Conservation (phyloP, 345 rosid genomes). For the Mangifera indica region DNA sequence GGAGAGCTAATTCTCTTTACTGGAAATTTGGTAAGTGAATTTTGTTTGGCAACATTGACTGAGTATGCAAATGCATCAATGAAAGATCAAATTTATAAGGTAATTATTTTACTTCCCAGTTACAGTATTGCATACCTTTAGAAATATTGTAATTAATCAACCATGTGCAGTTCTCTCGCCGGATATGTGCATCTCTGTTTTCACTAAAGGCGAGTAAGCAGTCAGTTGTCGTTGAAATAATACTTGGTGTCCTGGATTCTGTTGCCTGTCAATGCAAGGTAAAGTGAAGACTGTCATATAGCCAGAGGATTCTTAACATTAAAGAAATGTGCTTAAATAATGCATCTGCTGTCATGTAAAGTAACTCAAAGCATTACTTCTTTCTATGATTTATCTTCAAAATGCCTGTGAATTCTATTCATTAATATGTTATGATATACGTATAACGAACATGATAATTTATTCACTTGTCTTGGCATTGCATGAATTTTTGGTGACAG, state of each 20-base stretch:
- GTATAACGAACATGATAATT: not conserved
- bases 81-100: slow-evolving; percentile 72
- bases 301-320: not conserved
- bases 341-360: not conserved
- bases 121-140: not conserved
- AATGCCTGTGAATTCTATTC: not conserved
- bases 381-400: not conserved
- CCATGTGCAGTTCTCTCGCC: slow-evolving; percentile 60
- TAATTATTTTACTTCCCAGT: slow-evolving; percentile 22
- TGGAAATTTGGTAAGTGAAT: slow-evolving; percentile 41
- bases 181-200: slow-evolving; percentile 57
- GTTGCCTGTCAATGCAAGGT: slow-evolving; percentile 59
- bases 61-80: slow-evolving; percentile 50
- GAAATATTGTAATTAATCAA: slow-evolving; percentile 20
- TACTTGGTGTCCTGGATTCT: slow-evolving; percentile 38
- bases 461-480: not conserved
- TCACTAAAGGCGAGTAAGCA: slow-evolving; percentile 35
- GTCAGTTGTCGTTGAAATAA: slow-evolving; percentile 36
- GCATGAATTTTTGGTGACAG: not conserved
- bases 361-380: not conserved
- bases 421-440: not conserved
- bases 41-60: slow-evolving; percentile 40
- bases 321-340: not conserved
- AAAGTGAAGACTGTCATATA: slow-evolving; percentile 13
- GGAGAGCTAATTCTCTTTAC: slow-evolving; percentile 48